Conservation (phyloP, 1,284 basidiomycete species). For the Apiotrichum akiyoshidainum region DNA sequence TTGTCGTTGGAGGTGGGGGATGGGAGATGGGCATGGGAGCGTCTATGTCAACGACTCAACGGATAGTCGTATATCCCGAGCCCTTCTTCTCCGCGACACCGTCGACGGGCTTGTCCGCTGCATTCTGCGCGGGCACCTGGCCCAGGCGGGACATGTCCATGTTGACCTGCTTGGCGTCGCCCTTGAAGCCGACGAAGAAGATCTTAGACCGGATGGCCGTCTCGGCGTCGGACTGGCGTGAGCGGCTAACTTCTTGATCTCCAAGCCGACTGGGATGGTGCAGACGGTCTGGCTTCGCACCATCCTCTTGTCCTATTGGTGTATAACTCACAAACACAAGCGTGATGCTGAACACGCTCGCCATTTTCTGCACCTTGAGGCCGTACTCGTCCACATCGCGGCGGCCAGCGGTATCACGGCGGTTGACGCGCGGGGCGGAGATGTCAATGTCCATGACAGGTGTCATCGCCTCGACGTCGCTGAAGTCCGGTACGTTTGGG, state of each 20-base stretch:
- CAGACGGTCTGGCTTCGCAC: no score
- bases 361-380: slow-evolving; percentile 51
- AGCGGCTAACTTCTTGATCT: no score
- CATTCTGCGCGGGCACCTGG: slow-evolving; percentile 38
- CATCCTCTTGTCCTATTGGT: no score
- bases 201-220: slow-evolving; percentile 30
- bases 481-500: slow-evolving; percentile 44
- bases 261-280: no score
- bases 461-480: slow-evolving; percentile 43
- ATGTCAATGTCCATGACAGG: slow-evolving; percentile 49
- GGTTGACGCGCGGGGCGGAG: slow-evolving; percentile 28
- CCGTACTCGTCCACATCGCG: slow-evolving; percentile 50
- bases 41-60: background rate
- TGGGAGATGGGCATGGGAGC: no score
- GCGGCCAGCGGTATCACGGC: slow-evolving; percentile 35
- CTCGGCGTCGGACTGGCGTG: slow-evolving; percentile 37
- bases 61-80: slow-evolving; percentile 33
- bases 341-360: slow-evolving; percentile 48
- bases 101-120: slow-evolving; percentile 46
- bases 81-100: slow-evolving; percentile 47
- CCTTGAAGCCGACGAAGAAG: slow-evolving; percentile 47
- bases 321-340: slow-evolving; percentile 47
- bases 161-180: slow-evolving; percentile 40
- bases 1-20: background rate
- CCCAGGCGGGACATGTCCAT: slow-evolving; percentile 49